Percentiles rank a stretch among this genome's conserved stretches.
Conservation (phyloP, 2,329 filamentous ascomycete species). For the Penicillium crustosum region DNA sequence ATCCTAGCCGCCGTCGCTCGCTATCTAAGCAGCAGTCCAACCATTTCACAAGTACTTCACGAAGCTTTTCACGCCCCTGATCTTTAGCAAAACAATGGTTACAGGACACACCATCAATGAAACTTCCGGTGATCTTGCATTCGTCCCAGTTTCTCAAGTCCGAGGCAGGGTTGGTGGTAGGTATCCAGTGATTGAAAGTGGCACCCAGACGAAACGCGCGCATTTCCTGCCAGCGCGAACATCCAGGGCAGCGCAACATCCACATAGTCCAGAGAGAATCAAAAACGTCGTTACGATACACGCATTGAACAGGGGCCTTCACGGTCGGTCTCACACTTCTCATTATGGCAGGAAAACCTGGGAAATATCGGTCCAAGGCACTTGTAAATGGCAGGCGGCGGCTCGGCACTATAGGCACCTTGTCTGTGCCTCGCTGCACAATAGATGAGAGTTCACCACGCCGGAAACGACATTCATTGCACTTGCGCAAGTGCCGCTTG, state of each 20-base stretch:
- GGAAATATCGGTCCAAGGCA: conserved; percentile 6
- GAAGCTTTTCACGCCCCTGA: neutral
- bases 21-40: neutral
- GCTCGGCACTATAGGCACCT: neutral
- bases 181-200: neutral
- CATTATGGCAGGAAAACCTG: neutral
- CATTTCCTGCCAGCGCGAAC: neutral
- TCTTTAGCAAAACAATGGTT: conserved; percentile 3
- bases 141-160: neutral
- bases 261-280: neutral
- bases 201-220: neutral
- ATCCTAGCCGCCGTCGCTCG: neutral
- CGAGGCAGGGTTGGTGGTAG: neutral
- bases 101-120: conserved; percentile 1
- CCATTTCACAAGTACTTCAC: neutral
- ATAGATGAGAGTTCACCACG: neutral
- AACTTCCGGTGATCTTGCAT: neutral
- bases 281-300: neutral
- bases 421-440: neutral
- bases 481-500: conserved; percentile 11
- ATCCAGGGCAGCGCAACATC: neutral
- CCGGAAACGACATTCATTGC: conserved; percentile 11
- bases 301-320: neutral
- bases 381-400: neutral
- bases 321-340: neutral